A percentile compares a stretch with the other conserved stretches of the same genome.
phyloP scores from a whole-genome alignment of 176 grass and related monocot genomes.

The Aegilops bicornis region DNA sequence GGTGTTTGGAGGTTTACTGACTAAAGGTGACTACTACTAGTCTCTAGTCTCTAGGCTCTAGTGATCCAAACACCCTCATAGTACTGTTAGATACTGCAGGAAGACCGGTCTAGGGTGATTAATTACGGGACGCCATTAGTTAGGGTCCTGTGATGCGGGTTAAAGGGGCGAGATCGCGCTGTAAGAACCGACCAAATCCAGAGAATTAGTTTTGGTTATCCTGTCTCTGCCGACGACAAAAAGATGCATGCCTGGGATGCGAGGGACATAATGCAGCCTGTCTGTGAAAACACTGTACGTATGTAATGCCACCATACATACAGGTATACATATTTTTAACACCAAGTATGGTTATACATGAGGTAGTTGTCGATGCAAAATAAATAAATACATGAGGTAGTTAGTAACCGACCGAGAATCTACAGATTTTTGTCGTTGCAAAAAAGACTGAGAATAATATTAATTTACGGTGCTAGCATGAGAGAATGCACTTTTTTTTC shows the following conservation, averaged over 20 bases:
- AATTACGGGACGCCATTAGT: not conserved
- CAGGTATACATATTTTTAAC: not conserved
- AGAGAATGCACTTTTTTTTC: not conserved
- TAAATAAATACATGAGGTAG: not conserved
- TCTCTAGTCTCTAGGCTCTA: too few relatives aligned
- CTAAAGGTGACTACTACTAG: too few relatives aligned
- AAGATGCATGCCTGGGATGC: not conserved
- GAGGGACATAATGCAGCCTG: not conserved
- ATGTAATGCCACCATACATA: not conserved
- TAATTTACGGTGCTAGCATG: not conserved
- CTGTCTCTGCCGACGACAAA: not conserved
- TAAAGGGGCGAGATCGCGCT: not conserved
- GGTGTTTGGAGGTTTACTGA: too few relatives aligned
- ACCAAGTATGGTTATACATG: too few relatives aligned
- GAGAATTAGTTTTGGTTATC: not conserved
- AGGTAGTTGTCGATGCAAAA: too few relatives aligned
- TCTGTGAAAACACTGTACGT: not conserved
- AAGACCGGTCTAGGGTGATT: not conserved
- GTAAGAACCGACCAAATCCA: constrained; percentile 21
- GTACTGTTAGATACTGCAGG: too few relatives aligned
- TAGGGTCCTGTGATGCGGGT: not conserved
- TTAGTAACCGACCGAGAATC: not conserved
- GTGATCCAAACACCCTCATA: too few relatives aligned
- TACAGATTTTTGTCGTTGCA: not conserved
- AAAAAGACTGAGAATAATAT: not conserved